A percentile compares a stretch with the other conserved stretches of the same genome.
These are phyloP conservation scores for Jamesozyma spencerorum DNA, from an alignment of 805 yeast species.

Conservation along the genomic window DNA sequence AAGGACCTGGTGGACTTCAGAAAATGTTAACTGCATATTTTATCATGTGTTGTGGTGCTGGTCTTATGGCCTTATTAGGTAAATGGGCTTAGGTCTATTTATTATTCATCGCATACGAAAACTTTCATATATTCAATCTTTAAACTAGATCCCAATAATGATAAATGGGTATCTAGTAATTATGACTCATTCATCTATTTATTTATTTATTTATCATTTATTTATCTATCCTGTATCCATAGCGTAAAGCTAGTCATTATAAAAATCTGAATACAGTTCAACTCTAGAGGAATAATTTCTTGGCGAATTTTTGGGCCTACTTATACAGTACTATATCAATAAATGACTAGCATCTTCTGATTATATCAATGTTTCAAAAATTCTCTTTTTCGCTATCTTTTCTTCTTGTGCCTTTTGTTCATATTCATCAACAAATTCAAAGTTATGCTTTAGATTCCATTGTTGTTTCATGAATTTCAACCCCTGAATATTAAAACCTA, in stretches of 20 bases:
- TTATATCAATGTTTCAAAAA: conserved; percentile 45
- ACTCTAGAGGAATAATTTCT: no score
- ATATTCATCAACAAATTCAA: conserved; percentile 61
- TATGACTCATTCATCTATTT: background rate
- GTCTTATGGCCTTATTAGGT: conserved; percentile 68
- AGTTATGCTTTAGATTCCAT: conserved; percentile 70
- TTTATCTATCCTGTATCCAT: background rate
- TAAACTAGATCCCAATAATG: no score
- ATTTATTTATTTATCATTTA: background rate
- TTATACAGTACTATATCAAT: no score
- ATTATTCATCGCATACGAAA: background rate
- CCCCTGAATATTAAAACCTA: conserved; percentile 84
- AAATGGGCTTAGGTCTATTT: conserved; percentile 51
- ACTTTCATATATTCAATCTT: background rate
- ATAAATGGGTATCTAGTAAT: no score
- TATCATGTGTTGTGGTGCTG: conserved; percentile 57
- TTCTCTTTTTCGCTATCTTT: conserved; percentile 59
- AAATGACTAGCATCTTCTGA: background rate
- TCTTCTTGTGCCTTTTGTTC: conserved; percentile 48
- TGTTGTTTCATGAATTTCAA: conserved; percentile 61
- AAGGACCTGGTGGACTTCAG: conserved; percentile 45
- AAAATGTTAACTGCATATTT: conserved; percentile 36
- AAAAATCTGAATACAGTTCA: no score
- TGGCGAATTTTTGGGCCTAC: no score
- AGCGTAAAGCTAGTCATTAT: no score